A percentile compares a stretch with the other conserved stretches of the same genome.
Conservation (phyloP, 257 asterid species). For the Nicotiana attenuata region DNA sequence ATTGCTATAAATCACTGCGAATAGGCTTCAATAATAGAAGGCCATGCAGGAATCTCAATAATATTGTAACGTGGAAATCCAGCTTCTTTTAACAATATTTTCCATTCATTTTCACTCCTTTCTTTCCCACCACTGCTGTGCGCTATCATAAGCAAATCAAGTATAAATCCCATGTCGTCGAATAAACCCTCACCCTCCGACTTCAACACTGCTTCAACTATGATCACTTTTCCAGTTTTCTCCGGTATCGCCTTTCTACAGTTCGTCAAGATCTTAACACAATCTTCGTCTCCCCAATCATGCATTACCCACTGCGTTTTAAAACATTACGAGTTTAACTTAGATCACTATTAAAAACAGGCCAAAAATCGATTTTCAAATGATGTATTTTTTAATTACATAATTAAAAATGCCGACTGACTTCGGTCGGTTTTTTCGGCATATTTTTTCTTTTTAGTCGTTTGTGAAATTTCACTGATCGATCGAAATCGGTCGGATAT, state of each 20-base stretch:
- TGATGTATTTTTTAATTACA: too few relatives aligned
- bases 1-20: neutral
- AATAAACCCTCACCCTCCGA: neutral
- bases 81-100: slow-evolving; percentile 2
- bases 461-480: too few relatives aligned
- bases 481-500: too few relatives aligned
- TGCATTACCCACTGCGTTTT: slow-evolving; percentile 11
- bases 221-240: slow-evolving; percentile 7
- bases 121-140: neutral
- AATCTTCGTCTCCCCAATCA: slow-evolving; percentile 16
- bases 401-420: too few relatives aligned
- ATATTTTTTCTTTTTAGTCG: too few relatives aligned
- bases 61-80: slow-evolving; percentile 11
- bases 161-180: neutral
- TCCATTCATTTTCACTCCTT: slow-evolving; percentile 17
- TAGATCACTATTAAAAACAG: too few relatives aligned
- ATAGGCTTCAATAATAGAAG: slow-evolving; percentile 15
- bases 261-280: slow-evolving; percentile 14
- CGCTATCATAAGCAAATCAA: slow-evolving; percentile 9
- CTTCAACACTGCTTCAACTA: slow-evolving; percentile 6
- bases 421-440: too few relatives aligned
- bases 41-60: neutral
- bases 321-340: too few relatives aligned
- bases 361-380: too few relatives aligned
- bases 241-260: slow-evolving; percentile 7